Evolutionary conservation across 225 moss, liverwort and hornwort species (phyloP).

Genomic region (Rhytidiadelphus loreus): DNA sequence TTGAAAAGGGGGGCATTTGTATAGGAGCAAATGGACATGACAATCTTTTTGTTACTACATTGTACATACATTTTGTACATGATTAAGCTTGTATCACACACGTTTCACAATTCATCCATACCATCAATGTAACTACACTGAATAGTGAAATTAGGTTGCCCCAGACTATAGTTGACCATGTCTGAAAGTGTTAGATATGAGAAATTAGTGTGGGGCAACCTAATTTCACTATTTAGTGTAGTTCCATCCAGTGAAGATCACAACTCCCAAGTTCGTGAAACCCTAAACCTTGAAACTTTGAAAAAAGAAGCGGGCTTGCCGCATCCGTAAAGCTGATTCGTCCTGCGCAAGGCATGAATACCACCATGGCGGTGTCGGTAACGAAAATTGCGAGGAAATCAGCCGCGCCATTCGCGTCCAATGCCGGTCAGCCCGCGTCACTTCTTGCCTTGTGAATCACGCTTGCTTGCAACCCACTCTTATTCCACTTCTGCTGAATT

Average conservation of each 20-base stretch:
- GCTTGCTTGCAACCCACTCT: neutral
- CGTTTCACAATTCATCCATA: neutral
- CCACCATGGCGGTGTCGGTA: neutral
- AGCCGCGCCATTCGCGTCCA: neutral
- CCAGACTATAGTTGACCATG: too few species aligned
- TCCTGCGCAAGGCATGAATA: neutral
- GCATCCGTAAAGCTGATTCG: neutral
- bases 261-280: neutral
- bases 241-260: neutral
- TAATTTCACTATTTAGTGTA: too few species aligned
- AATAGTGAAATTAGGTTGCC: too few species aligned
- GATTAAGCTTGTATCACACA: neutral
- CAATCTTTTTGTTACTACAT: neutral
- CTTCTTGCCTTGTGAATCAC: neutral
- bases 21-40: fast-evolving
- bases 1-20: neutral
- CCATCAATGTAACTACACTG: too few species aligned
- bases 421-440: neutral
- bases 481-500: neutral
- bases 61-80: neutral
- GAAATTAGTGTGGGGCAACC: too few species aligned
- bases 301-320: too few species aligned
- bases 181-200: too few species aligned
- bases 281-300: neutral
- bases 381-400: neutral